These are phyloP conservation scores for Boletus rex-veris DNA, from an alignment of 768 basidiomycete genomes.

Conservation along the genomic window DNA sequence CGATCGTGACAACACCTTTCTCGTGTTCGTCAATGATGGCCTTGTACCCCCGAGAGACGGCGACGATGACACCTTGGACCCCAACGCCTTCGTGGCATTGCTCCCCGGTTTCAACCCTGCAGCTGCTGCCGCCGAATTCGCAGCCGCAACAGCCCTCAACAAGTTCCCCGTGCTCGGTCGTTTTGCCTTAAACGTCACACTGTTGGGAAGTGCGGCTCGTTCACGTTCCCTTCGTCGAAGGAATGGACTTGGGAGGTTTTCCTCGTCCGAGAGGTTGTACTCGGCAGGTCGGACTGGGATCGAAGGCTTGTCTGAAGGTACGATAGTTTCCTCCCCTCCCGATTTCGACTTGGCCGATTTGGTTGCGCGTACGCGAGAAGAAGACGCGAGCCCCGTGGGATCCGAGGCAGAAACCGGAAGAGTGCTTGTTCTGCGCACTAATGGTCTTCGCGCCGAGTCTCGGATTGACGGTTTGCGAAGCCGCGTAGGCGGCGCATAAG, in stretches of 20 bases:
- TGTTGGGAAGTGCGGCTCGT: conserved; percentile 6
- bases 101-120: conserved; percentile 20
- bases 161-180: conserved; percentile 50
- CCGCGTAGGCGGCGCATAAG: conserved; percentile 41
- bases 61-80: conserved; percentile 5
- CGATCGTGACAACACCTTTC: conserved; percentile 33
- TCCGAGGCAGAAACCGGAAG: conserved; percentile 41
- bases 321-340: background rate
- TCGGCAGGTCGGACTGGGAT: conserved; percentile 33
- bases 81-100: conserved; percentile 6
- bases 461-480: conserved; percentile 57
- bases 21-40: conserved; percentile 43
- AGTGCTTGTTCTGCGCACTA: conserved; percentile 16
- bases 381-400: conserved; percentile 31
- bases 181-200: conserved; percentile 29
- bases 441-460: conserved; percentile 35
- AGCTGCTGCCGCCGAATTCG: conserved; percentile 40
- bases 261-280: conserved; percentile 75
- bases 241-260: conserved; percentile 84
- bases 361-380: conserved; percentile 14
- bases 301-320: conserved; percentile 15
- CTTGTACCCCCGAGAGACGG: conserved; percentile 26
- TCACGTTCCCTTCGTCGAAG: conserved; percentile 54
- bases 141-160: conserved; percentile 57
- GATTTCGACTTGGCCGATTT: conserved; percentile 17